Conservation (phyloP, 129 eudicot genomes). For the Centrapalus pauciflorus region DNA sequence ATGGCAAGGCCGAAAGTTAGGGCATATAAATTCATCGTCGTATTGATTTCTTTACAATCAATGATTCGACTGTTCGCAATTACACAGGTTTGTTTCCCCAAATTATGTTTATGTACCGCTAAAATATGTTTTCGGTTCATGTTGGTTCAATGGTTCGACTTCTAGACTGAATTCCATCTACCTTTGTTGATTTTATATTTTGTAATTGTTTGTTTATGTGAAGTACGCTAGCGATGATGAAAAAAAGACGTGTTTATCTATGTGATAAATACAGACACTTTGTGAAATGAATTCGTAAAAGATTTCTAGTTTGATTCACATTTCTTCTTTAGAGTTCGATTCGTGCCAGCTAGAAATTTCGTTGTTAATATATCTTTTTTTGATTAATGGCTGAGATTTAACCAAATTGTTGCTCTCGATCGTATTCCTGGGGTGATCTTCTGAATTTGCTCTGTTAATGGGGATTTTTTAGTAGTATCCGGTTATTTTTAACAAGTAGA, state of each 20-base stretch:
- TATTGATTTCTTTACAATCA: slow-evolving; percentile 21
- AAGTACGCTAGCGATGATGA: not conserved
- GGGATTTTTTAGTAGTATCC: not conserved
- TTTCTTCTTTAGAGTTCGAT: not conserved
- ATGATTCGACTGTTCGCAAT: slow-evolving; percentile 13
- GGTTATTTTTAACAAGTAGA: slow-evolving; percentile 1
- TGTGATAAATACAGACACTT: not conserved
- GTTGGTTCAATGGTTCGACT: slow-evolving; percentile 2
- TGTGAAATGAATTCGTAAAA: not conserved
- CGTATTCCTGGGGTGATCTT: not conserved
- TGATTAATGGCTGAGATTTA: not conserved
- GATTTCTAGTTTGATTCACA: not conserved
- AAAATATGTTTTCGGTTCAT: not conserved
- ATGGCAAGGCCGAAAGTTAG: slow-evolving; percentile 16
- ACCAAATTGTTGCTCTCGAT: slow-evolving; percentile 6
- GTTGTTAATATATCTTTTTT: not conserved
- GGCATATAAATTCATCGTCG: slow-evolving; percentile 25
- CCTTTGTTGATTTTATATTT: not conserved
- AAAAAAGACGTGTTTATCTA: not conserved
- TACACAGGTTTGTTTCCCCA: slow-evolving; percentile 23
- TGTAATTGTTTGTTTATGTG: not conserved
- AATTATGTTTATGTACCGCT: not conserved
- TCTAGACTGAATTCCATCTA: not conserved
- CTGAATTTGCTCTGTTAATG: not conserved
- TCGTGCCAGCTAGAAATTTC: not conserved